phyloP scores from a whole-genome alignment of 768 basidiomycete species.

The Cyclocybe cylindracea region DNA sequence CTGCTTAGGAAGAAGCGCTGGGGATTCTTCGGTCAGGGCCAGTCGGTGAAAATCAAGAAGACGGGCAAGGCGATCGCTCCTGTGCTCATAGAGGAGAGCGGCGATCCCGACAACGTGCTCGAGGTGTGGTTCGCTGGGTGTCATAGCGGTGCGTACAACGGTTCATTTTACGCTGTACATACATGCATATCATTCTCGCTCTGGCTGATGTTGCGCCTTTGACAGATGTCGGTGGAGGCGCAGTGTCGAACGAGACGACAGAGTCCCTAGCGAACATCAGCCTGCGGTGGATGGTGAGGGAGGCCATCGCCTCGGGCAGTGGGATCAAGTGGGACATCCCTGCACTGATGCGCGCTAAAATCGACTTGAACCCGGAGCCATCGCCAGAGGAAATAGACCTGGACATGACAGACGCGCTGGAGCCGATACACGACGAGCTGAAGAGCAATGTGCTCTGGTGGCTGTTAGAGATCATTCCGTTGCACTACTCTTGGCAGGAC shows the following conservation, averaged over 20 bases:
- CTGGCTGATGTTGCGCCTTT: conserved; percentile 1
- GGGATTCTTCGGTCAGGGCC: conserved; percentile 13
- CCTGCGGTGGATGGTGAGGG: conserved; percentile 79
- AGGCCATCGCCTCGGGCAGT: conserved; percentile 57
- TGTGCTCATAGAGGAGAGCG: conserved; percentile 8
- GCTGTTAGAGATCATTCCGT: conserved; percentile 70
- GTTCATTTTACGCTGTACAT: not conserved
- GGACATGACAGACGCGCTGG: conserved; percentile 41
- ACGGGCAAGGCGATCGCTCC: conserved; percentile 15
- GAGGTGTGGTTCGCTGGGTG: conserved; percentile 85
- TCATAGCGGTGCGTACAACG: conserved; percentile 55
- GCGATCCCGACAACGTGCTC: conserved; percentile 45
- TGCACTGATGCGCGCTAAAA: conserved; percentile 47
- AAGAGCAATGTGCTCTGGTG: conserved; percentile 54
- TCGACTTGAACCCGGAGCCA: conserved; percentile 21
- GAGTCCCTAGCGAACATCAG: conserved; percentile 59
- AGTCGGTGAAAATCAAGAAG: conserved; percentile 5
- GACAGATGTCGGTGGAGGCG: conserved; percentile 72
- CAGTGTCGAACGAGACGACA: conserved; percentile 41
- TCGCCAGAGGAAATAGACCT: conserved; percentile 16
- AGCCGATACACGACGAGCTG: conserved; percentile 57
- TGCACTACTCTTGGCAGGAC: conserved; percentile 58
- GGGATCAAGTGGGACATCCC: conserved; percentile 57
- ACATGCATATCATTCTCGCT: not conserved
- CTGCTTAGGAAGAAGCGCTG: conserved; percentile 11